A percentile compares a stretch with the other conserved stretches of the same genome.
phyloP scores from a whole-genome alignment of 352 stramenopile genomes.

The Phytophthora pinifolia region DNA sequence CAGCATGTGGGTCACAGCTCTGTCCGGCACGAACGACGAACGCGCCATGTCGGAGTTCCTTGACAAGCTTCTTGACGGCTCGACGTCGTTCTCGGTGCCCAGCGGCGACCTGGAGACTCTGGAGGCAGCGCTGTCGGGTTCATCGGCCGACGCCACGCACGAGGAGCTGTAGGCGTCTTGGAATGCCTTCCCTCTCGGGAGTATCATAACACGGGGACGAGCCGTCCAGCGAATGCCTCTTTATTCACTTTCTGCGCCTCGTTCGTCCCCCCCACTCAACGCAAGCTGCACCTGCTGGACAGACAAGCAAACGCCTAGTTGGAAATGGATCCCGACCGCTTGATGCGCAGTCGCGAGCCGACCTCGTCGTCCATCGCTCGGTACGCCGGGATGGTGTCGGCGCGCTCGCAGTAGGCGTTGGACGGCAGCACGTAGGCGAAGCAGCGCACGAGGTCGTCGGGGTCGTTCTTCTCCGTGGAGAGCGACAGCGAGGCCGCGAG shows the following conservation, averaged over 20 bases:
- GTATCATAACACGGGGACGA: not conserved
- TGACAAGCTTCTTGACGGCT: slow-evolving; percentile 68
- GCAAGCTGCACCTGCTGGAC: slow-evolving; percentile 7
- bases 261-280: slow-evolving; percentile 1
- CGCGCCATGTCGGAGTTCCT: slow-evolving; percentile 45
- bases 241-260: slow-evolving; percentile 24
- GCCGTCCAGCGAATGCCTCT: slow-evolving; percentile 20
- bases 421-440: slow-evolving; percentile 71
- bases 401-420: slow-evolving; percentile 80
- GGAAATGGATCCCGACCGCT: slow-evolving; percentile 55
- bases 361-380: slow-evolving; percentile 75
- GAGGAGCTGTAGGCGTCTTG: slow-evolving; percentile 30
- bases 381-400: slow-evolving; percentile 75
- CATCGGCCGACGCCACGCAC: slow-evolving; percentile 19
- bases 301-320: slow-evolving; percentile 25
- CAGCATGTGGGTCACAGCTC: slow-evolving; percentile 28
- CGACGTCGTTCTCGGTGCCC: slow-evolving; percentile 42
- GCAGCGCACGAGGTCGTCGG: slow-evolving; percentile 70
- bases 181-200: slow-evolving; percentile 1
- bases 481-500: slow-evolving; percentile 66
- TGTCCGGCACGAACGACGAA: slow-evolving; percentile 33
- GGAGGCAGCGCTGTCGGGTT: slow-evolving; percentile 20
- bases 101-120: slow-evolving; percentile 27
- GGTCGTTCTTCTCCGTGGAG: slow-evolving; percentile 48
- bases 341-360: slow-evolving; percentile 64